These are phyloP conservation scores for Dothiorella sarmentorum DNA, from an alignment of 2,329 filamentous ascomycete species.

Conservation along the genomic window DNA sequence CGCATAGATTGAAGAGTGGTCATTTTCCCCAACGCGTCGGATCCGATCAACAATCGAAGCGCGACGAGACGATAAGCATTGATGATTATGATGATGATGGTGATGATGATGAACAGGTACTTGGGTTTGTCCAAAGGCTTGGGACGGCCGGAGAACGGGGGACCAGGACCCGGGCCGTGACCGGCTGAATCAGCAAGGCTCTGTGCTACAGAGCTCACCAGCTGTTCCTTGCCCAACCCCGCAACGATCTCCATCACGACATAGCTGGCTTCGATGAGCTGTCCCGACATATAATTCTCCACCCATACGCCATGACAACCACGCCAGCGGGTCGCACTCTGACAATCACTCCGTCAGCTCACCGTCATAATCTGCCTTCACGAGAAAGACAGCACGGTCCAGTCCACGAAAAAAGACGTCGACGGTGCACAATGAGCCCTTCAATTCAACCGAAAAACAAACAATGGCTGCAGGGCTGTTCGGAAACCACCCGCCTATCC, in stretches of 20 bases:
- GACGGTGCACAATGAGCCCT: not conserved
- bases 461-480: not conserved
- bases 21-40: too few relatives aligned
- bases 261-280: constrained; percentile 1
- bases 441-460: not conserved
- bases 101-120: too few relatives aligned
- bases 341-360: not conserved
- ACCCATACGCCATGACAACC: not conserved
- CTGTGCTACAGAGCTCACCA: not conserved
- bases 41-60: too few relatives aligned
- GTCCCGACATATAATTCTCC: not conserved
- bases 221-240: constrained; percentile 5
- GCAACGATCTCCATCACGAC: constrained; percentile 14
- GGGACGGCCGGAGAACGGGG: too few relatives aligned
- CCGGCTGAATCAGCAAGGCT: not conserved
- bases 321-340: not conserved
- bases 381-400: not conserved
- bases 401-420: not conserved
- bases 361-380: constrained; percentile 20
- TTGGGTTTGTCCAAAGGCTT: too few relatives aligned
- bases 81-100: too few relatives aligned
- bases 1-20: too few relatives aligned
- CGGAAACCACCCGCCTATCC: not conserved
- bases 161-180: not conserved
- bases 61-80: too few relatives aligned